Evolutionary conservation across 2,329 filamentous ascomycete species (phyloP).

Genomic region (Stagonosporopsis cucurbitacearum): DNA sequence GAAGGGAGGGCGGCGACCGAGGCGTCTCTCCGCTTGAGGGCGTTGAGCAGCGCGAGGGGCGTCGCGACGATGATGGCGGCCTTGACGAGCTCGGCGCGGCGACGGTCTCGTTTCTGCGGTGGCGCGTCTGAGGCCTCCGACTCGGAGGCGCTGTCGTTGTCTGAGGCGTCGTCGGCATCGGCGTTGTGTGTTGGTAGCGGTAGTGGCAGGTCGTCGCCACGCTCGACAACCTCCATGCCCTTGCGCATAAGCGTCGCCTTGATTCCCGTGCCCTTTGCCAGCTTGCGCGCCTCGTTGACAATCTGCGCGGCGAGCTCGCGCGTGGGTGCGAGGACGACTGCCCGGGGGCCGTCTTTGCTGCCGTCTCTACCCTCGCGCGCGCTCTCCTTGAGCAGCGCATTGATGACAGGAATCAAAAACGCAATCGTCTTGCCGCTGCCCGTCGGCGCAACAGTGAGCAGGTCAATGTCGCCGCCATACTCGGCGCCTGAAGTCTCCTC

Average conservation of each 20-base stretch:
- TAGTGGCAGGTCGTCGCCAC: conserved; percentile 15
- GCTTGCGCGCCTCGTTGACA: conserved; percentile 77
- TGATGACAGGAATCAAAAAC: conserved; percentile 86
- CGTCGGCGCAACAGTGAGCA: conserved; percentile 89
- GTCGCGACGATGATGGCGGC: conserved; percentile 83
- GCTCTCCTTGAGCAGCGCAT: conserved; percentile 63
- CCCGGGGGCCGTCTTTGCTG: conserved; percentile 39
- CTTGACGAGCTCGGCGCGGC: conserved; percentile 64
- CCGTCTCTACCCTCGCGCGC: conserved; percentile 22
- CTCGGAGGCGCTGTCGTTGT: conserved; percentile 41
- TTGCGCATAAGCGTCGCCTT: conserved; percentile 84
- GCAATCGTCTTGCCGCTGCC: conserved; percentile 96
- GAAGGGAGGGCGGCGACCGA: conserved; percentile 63
- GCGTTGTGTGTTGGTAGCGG: no score
- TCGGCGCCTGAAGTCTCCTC: conserved; percentile 23
- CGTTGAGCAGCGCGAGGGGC: conserved; percentile 78
- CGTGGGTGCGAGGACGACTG: conserved; percentile 58
- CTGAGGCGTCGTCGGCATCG: no score
- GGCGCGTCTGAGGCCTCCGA: conserved; percentile 48
- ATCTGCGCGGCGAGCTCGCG: conserved; percentile 59
- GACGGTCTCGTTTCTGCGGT: conserved; percentile 45
- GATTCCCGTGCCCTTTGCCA: conserved; percentile 77
- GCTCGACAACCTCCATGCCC: conserved; percentile 70
- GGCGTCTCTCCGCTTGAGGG: conserved; percentile 61
- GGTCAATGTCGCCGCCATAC: conserved; percentile 64